Evolutionary conservation across 2,329 filamentous ascomycete genomes (phyloP).

Genomic region (Coleophoma crateriformis): DNA sequence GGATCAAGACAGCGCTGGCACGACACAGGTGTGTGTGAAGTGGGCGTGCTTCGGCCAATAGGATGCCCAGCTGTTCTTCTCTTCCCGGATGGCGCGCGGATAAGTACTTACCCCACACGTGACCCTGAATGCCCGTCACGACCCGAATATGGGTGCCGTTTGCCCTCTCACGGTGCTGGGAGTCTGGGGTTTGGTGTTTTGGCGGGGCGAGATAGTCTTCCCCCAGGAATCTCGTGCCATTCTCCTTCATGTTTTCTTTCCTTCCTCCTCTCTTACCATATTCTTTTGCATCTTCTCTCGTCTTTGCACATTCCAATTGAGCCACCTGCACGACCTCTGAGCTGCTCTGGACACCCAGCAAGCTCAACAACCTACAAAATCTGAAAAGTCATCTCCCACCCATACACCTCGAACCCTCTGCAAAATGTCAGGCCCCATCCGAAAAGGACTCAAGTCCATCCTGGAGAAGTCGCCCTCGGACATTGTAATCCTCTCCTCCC

Average conservation of each 20-base stretch:
- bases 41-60: too few species aligned
- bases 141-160: not conserved
- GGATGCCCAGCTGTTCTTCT: too few species aligned
- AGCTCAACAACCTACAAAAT: not conserved
- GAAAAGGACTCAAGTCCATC: conserved; percentile 67
- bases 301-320: not conserved
- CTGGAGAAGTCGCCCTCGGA: conserved; percentile 76
- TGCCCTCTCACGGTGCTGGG: not conserved
- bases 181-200: not conserved
- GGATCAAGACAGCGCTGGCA: too few species aligned
- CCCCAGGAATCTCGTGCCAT: not conserved
- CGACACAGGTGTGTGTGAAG: too few species aligned
- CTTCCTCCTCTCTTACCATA: not conserved
- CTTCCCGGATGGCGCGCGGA: not conserved
- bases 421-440: conserved; percentile 31
- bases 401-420: not conserved
- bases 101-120: not conserved
- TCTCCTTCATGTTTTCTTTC: not conserved
- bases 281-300: not conserved
- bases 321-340: not conserved
- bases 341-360: not conserved
- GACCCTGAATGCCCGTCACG: not conserved
- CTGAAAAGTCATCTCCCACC: not conserved
- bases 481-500: conserved; percentile 82
- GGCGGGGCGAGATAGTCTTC: not conserved